Conservation (phyloP, 2,329 filamentous ascomycete genomes). For the Acarospora socialis region DNA sequence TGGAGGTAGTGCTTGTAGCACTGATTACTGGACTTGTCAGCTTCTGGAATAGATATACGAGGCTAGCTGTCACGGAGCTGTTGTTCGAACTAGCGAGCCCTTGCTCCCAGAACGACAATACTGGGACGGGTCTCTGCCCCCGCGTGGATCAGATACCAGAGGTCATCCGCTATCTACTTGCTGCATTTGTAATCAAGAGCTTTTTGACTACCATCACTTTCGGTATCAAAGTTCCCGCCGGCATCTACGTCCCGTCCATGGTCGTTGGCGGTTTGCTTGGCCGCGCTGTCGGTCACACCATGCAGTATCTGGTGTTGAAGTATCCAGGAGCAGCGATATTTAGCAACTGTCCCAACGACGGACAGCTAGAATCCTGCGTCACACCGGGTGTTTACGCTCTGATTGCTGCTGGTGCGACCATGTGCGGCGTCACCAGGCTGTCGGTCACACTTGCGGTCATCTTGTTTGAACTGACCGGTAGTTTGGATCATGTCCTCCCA, state of each 20-base stretch:
- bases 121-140: constrained; percentile 69
- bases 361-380: constrained; percentile 64
- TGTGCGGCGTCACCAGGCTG: constrained; percentile 91
- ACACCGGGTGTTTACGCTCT: constrained; percentile 95
- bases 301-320: constrained; percentile 66
- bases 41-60: constrained; percentile 89
- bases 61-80: constrained; percentile 76
- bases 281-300: constrained; percentile 68
- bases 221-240: constrained; percentile 89
- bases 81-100: constrained; percentile 83
- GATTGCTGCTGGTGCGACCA: constrained; percentile 86
- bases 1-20: constrained; percentile 82
- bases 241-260: constrained; percentile 98
- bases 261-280: constrained; percentile 90
- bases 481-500: constrained; percentile 84
- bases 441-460: constrained; percentile 92
- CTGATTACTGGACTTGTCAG: constrained; percentile 69
- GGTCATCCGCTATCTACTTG: constrained; percentile 55
- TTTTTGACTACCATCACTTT: constrained; percentile 82
- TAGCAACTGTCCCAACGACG: constrained; percentile 53
- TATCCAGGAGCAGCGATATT: constrained; percentile 62
- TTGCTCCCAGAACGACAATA: constrained; percentile 55
- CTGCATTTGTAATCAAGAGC: constrained; percentile 81
- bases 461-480: constrained; percentile 88
- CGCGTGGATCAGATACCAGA: constrained; percentile 61